Evolutionary conservation across 2,329 filamentous ascomycete genomes (phyloP), one percentile per base, ranked within the genome.

Genomic region (Xylariaceae sp.): DNA sequence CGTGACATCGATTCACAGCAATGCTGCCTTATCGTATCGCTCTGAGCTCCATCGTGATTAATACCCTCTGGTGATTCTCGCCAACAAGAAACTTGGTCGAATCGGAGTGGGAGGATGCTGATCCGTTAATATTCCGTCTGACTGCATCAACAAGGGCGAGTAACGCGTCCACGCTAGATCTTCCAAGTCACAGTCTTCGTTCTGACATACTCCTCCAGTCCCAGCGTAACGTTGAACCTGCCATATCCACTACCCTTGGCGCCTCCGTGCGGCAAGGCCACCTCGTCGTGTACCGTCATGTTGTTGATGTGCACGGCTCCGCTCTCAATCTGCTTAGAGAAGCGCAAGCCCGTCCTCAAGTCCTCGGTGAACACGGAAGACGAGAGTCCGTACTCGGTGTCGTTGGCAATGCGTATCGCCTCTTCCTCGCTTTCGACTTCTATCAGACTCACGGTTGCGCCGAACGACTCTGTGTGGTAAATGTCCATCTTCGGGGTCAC

Each of bases 321-420:
- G 15, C 77, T 79, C 59, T 89, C 77, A 53, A 85, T 79, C 61
- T 76, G 74, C 65, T 74, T 78, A 3, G 82, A 80, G 35, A 85
- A 73, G 15, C 77, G 75, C 55, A 85, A 62, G 0, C 79, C 82
- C 4, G 74, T 74, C 65, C 78, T 75, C 55, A 89, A 72, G 68
- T 86, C 81, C 67, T 80, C 76, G 0, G 86, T 88, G 70, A 88
- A 89, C 4, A 90, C 79, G 0, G 86, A 80, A 2, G 81, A 81
- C 3, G 80, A 78, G 6, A 90, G 80, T 3, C 87, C 87, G 68
- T 88, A 89, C 45, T 88, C 84, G 2, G 85, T 88, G 65, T 88
- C 84, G 67, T 90, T 89, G 15, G 87, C 85, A 30, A 88, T 74
- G 47, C 78, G 76, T 34, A 89, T 71, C 0, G 86, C 87, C 61